Evolutionary conservation across 345 rosid genomes (phyloP), one percentile per base, ranked within the genome.

Genomic region (Citrus reticulata): DNA sequence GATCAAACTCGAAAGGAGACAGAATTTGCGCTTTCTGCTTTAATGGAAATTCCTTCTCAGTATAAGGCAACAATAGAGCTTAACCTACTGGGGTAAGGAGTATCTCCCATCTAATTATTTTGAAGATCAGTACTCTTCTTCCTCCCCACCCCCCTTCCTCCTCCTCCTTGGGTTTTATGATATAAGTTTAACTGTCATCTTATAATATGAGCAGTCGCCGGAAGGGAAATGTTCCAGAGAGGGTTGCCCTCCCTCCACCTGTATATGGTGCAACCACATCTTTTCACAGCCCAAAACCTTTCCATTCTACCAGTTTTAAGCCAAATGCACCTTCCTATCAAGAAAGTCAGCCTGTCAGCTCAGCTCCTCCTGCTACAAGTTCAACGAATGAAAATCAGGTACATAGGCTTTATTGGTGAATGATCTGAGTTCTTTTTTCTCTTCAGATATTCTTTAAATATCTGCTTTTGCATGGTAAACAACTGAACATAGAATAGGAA

Each of bases 31-130:
- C 93, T 97, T 22, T 75, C 98, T 73, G 91, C 99, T 54, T 87
- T 97, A 86, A 97, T 97, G 99, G 98, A 97, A 76, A 88, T 97
- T 76, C 99, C 99, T 66, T 77, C 91, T 76, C 98, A 96, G 83
- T 94, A 96, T 80, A 94, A 91, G 83, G 99, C 99, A 51, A 92
- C 98, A 1, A 83, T 92, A 57, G 99, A 97, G 82, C 93, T 91
- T 79, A 88, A 85, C 70, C 77, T 97, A 54, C 77, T 97, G 75
- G 99, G 99, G 99, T 94, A 87, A 82, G 46, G 40, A 61, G 16
- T 67, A 58, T 66, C 32, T 69, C 32, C 19, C 62, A 73, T 8
- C 9, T 64, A 11, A 10, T 58, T 46, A 74, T 64, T 25, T 68
- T 58, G 29, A 27, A 2, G 34, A 69, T 60, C 35, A 61, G 71